These are phyloP conservation scores for Macrocybe gigantea DNA, from an alignment of 768 basidiomycete genomes.

Conservation along the genomic window DNA sequence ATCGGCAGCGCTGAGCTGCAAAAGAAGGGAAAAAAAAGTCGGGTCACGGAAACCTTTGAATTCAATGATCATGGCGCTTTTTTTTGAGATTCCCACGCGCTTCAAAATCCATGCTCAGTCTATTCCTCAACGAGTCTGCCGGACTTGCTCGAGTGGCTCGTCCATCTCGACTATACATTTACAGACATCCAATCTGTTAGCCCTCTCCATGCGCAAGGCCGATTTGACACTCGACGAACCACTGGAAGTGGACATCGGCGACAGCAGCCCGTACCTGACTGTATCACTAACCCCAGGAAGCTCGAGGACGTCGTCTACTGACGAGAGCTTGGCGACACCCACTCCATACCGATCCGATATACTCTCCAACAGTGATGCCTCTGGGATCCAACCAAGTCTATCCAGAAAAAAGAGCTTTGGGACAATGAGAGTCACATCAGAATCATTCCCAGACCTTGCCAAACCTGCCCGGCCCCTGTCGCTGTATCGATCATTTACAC, in stretches of 20 bases:
- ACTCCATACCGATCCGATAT: conserved; percentile 12
- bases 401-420: conserved; percentile 15
- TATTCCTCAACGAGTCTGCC: no score
- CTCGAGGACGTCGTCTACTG: conserved; percentile 15
- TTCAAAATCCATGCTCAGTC: no score
- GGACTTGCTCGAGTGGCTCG: no score
- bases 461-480: conserved; percentile 11
- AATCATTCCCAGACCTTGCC: conserved; percentile 9
- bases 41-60: no score
- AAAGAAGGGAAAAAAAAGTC: no score
- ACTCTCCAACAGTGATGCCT: conserved; percentile 8
- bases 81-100: no score
- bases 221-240: conserved; percentile 14
- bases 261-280: conserved; percentile 19
- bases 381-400: conserved; percentile 8
- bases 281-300: conserved; percentile 15
- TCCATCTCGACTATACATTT: no score
- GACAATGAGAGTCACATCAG: conserved; percentile 17
- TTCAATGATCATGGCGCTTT: no score
- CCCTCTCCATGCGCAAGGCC: conserved; percentile 9
- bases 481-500: conserved; percentile 40
- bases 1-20: no score
- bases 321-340: conserved; percentile 12
- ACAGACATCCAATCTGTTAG: no score
- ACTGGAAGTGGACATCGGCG: conserved; percentile 20